A percentile compares a stretch with the other conserved stretches of the same genome.
These are phyloP conservation scores for Phytophthora rubi DNA, from an alignment of 352 stramenopile species.

Conservation along the genomic window DNA sequence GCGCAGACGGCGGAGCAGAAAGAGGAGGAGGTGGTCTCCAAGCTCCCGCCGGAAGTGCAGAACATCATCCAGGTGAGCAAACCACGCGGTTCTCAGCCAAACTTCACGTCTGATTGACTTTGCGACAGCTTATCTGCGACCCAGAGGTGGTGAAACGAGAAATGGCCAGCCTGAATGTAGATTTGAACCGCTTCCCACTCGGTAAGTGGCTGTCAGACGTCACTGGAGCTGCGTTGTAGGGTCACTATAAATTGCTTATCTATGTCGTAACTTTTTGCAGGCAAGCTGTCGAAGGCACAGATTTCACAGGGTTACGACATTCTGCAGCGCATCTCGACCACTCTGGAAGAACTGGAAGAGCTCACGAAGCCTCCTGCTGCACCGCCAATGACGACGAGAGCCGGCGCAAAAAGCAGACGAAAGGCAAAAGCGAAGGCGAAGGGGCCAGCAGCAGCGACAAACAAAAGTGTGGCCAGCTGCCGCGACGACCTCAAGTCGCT, in stretches of 20 bases:
- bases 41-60: conserved; percentile 44
- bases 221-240: background rate
- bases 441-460: conserved; percentile 23
- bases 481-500: conserved; percentile 54
- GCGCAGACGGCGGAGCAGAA: conserved; percentile 40
- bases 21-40: conserved; percentile 25
- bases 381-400: conserved; percentile 26
- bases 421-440: conserved; percentile 37
- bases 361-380: conserved; percentile 28
- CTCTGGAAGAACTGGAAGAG: conserved; percentile 48
- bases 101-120: background rate
- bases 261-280: conserved; percentile 25
- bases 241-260: background rate
- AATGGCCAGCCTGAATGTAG: conserved; percentile 54
- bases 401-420: conserved; percentile 27
- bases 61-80: conserved; percentile 43
- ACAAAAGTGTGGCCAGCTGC: conserved; percentile 29
- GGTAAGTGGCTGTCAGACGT: conserved; percentile 19
- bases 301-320: conserved; percentile 69
- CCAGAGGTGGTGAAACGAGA: conserved; percentile 54
- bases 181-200: conserved; percentile 60
- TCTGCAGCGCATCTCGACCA: conserved; percentile 53
- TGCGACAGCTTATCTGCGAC: conserved; percentile 57
- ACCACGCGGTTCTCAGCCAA: background rate
- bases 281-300: conserved; percentile 60